Evolutionary conservation across 164 flowering plant genomes (phyloP).

Genomic region (Berberis thunbergii): DNA sequence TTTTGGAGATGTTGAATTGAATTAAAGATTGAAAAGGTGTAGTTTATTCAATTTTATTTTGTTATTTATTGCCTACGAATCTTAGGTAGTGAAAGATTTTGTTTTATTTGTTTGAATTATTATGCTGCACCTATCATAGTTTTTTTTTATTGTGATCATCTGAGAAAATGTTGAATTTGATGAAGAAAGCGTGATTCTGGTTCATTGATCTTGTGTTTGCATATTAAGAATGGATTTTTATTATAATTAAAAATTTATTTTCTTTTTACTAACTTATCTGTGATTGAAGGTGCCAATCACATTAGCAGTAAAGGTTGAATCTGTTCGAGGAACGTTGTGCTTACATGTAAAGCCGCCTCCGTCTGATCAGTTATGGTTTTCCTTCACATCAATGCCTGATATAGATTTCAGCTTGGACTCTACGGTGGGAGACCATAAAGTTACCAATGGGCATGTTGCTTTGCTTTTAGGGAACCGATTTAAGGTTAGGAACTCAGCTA

Average conservation of each 20-base stretch:
- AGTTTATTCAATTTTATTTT: too few species aligned
- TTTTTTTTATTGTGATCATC: too few species aligned
- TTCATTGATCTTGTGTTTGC: too few species aligned
- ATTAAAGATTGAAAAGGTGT: too few species aligned
- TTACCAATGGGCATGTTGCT: constrained; percentile 64
- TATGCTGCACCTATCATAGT: too few species aligned
- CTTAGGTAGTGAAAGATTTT: too few species aligned
- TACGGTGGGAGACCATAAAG: constrained; percentile 75
- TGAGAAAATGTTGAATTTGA: too few species aligned
- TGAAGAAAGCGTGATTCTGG: too few species aligned
- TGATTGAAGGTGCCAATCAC: constrained; percentile 68
- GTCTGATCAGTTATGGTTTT: constrained; percentile 87
- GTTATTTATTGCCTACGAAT: too few species aligned
- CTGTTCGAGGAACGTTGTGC: constrained; percentile 69
- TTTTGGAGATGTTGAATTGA: too few species aligned
- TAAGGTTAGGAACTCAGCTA: constrained; percentile 37
- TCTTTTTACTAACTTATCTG: background rate
- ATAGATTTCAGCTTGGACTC: constrained; percentile 72
- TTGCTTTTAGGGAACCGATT: constrained; percentile 55
- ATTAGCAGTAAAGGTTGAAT: constrained; percentile 60
- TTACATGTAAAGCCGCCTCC: constrained; percentile 90
- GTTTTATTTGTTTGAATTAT: too few species aligned
- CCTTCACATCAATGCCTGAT: constrained; percentile 87
- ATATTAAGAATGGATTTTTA: background rate
- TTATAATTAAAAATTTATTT: background rate